These are phyloP conservation scores for Hypoxylon perforatum DNA, from an alignment of 495 filamentous ascomycete genomes.

Conservation along the genomic window DNA sequence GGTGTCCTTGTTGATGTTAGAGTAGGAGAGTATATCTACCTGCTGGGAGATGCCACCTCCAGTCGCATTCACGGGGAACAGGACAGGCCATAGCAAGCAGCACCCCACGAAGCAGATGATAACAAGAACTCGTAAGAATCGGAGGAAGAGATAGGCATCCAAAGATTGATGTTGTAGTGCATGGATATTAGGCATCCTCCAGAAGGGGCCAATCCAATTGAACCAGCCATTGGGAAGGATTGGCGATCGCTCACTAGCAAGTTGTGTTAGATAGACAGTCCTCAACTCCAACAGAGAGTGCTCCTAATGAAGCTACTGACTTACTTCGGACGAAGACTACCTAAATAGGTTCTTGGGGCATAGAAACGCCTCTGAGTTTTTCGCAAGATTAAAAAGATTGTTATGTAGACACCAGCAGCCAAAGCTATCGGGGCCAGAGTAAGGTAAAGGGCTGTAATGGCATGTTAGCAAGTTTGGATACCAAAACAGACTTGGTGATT, in stretches of 20 bases:
- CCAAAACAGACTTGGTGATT: background rate
- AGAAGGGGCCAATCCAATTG: slow-evolving; percentile 81
- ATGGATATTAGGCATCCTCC: slow-evolving; percentile 82
- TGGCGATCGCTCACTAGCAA: slow-evolving; percentile 73
- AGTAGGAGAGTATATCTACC: slow-evolving; percentile 81
- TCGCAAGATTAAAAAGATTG: slow-evolving; percentile 81
- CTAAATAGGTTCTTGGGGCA: slow-evolving; percentile 88
- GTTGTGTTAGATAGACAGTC: slow-evolving; percentile 19
- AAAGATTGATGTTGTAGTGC: slow-evolving; percentile 90
- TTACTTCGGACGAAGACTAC: slow-evolving; percentile 73
- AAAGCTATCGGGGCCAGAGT: slow-evolving; percentile 77
- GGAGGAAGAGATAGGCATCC: slow-evolving; percentile 87
- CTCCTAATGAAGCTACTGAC: slow-evolving; percentile 27
- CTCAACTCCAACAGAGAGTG: background rate
- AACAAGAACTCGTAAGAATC: slow-evolving; percentile 80
- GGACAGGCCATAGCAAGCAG: slow-evolving; percentile 82
- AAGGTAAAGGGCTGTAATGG: slow-evolving; percentile 40
- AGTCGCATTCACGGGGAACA: slow-evolving; percentile 88
- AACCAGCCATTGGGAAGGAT: slow-evolving; percentile 73
- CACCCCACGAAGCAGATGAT: slow-evolving; percentile 82
- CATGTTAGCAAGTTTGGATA: slow-evolving; percentile 16
- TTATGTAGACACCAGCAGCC: slow-evolving; percentile 71
- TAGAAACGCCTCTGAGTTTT: slow-evolving; percentile 79
- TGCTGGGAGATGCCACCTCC: slow-evolving; percentile 73
- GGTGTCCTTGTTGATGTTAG: slow-evolving; percentile 70